These are phyloP conservation scores for Solanum virginianum DNA, from an alignment of 257 asterid genomes.

Conservation along the genomic window DNA sequence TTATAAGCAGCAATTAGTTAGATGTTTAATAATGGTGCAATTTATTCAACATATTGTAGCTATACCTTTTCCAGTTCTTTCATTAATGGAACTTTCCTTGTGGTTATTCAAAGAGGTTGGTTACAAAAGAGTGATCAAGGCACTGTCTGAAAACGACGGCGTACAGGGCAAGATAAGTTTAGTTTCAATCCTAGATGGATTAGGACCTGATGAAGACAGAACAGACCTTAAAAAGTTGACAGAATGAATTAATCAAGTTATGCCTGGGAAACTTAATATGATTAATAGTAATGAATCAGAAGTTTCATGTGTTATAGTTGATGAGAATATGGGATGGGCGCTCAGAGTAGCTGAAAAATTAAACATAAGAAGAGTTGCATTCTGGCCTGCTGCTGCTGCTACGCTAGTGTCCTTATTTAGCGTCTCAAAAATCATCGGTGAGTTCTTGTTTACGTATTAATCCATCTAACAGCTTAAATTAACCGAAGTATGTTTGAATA, in stretches of 20 bases:
- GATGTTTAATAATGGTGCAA: slow-evolving; percentile 15
- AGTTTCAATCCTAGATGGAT: slow-evolving; percentile 55
- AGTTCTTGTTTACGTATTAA: background rate
- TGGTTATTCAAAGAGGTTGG: slow-evolving; percentile 24
- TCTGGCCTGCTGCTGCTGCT: slow-evolving; percentile 31
- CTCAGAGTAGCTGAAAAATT: slow-evolving; percentile 29
- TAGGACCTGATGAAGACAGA: slow-evolving; percentile 46
- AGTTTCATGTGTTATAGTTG: slow-evolving; percentile 34
- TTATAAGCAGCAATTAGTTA: background rate
- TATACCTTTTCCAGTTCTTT: slow-evolving; percentile 60
- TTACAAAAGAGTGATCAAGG: slow-evolving; percentile 20
- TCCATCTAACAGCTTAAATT: background rate
- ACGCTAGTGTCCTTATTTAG: slow-evolving; percentile 15
- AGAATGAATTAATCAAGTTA: slow-evolving; percentile 6
- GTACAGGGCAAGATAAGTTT: slow-evolving; percentile 12
- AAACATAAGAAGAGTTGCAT: slow-evolving; percentile 29
- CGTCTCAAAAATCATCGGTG: slow-evolving; percentile 27
- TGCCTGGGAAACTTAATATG: slow-evolving; percentile 31
- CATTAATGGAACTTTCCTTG: slow-evolving; percentile 45
- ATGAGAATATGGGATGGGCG: slow-evolving; percentile 31
- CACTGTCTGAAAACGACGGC: slow-evolving; percentile 9
- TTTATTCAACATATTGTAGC: slow-evolving; percentile 33
- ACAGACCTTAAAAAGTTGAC: slow-evolving; percentile 22
- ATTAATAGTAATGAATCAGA: slow-evolving; percentile 4
- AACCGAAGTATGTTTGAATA: background rate